Evolutionary conservation across 208 protist genomes (phyloP).

Genomic region (Trypanosoma vivax): DNA sequence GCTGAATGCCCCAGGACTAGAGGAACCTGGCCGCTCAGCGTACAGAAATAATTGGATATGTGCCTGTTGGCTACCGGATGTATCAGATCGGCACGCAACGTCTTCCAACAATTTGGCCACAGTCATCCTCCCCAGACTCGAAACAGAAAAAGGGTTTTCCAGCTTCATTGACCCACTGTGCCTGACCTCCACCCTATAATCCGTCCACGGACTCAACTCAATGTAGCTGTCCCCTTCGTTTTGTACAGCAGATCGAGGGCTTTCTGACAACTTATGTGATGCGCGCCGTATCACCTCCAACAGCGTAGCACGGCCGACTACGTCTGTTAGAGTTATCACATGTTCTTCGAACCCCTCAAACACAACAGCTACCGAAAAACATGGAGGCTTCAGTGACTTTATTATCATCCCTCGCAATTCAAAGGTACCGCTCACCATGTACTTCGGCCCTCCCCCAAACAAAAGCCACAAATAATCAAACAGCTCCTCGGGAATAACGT

Average conservation of each 20-base stretch:
- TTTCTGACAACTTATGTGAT: not conserved
- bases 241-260: not conserved
- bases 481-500: conserved; percentile 65
- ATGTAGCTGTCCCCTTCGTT: conserved; percentile 17
- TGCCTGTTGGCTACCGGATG: not conserved
- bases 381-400: conserved; percentile 5
- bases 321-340: not conserved
- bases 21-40: too few relatives aligned
- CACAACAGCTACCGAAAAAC: conserved; percentile 2
- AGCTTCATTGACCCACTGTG: not conserved
- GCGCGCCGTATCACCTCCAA: conserved; percentile 10
- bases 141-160: not conserved
- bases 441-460: conserved; percentile 66
- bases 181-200: not conserved
- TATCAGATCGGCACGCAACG: not conserved
- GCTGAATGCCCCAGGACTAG: conserved; percentile 19
- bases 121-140: not conserved
- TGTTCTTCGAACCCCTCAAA: conserved; percentile 3
- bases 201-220: conserved; percentile 13
- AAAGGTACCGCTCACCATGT: conserved; percentile 46
- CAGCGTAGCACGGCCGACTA: conserved; percentile 10
- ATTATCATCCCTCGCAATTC: conserved; percentile 23
- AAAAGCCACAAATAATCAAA: conserved; percentile 45
- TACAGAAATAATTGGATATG: conserved; percentile 5
- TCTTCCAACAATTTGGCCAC: conserved; percentile 1